Evolutionary conservation across 1,139 yeast species (phyloP).

Genomic region (Yamadazyma pseudoaaseri): DNA sequence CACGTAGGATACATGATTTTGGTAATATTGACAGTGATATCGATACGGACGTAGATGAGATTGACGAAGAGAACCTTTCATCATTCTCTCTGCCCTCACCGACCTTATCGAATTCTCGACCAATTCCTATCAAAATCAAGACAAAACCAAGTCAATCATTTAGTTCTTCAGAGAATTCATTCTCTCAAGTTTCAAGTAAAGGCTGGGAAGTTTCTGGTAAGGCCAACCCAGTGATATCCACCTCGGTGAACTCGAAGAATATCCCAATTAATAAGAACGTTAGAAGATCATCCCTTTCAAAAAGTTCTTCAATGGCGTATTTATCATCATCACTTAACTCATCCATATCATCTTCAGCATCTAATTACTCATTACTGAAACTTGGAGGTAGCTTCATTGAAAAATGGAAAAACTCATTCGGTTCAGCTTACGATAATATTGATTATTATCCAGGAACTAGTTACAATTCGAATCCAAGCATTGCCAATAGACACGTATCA

Average conservation of each 20-base stretch:
- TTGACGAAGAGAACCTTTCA: constrained; percentile 8
- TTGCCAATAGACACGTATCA: constrained; percentile 25
- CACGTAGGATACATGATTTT: background rate
- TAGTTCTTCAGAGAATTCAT: constrained; percentile 31
- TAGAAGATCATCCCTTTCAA: constrained; percentile 24
- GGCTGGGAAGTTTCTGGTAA: constrained; percentile 49
- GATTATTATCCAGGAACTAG: constrained; percentile 13
- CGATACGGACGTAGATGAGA: constrained; percentile 13
- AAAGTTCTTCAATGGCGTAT: constrained; percentile 42
- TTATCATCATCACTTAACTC: constrained; percentile 43
- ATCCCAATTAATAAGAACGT: constrained; percentile 13
- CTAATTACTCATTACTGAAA: constrained; percentile 40
- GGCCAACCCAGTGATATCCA: constrained; percentile 24
- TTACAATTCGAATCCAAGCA: background rate
- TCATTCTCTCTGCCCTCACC: constrained; percentile 9
- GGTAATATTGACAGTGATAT: constrained; percentile 8
- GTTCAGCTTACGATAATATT: constrained; percentile 14
- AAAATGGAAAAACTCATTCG: constrained; percentile 43
- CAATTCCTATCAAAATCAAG: constrained; percentile 28
- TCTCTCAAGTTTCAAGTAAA: constrained; percentile 28
- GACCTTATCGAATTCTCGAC: constrained; percentile 13
- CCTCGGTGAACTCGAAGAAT: constrained; percentile 20
- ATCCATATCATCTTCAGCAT: constrained; percentile 33
- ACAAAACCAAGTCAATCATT: constrained; percentile 15
- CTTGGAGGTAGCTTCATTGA: constrained; percentile 48